Evolutionary conservation across 495 filamentous ascomycete genomes (phyloP), one percentile per base, ranked within the genome.

Genomic region (Daldinia caldariorum): DNA sequence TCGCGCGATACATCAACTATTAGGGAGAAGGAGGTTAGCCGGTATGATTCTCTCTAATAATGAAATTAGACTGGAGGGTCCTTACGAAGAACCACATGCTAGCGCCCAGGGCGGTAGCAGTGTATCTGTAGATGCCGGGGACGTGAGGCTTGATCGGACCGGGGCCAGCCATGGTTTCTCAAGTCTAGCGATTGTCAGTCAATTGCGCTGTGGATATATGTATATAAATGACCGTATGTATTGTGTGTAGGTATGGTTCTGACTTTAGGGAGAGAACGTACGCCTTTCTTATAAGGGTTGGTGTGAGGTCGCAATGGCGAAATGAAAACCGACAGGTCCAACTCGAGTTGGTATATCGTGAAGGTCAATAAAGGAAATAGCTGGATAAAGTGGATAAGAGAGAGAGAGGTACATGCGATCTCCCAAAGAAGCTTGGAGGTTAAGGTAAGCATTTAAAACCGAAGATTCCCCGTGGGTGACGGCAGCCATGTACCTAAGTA

Each of bases 31-130:
- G 26, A 26, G 26, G 26, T 71, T 57, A 69, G 71, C 39, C 8
- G 0, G n/a, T 5, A 22, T n/a, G 4, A 20, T 8, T 29, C 3
- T 47, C 4, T 2, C 12, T 26, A 26, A 26, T 26, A 26, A 26
- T 14, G 0, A 4, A 37, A 35, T 32, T 7, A 12, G 26, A 26
- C 1, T 16, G 22, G 6, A 53, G 57, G 22, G 50, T 75, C 91
- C 91, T 74, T 87, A 99, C 95, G 80, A 94, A 98, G 83, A 98
- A 98, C 95, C 95, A 99, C 96, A 98, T 99, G 83, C 90, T 91
- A 20, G 95, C 95, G 66, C 93, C 92, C 55, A 99, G 82, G 58
- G 88, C 90, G 31, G 92, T 97, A 47, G 92, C 95, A 45, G 89
- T 84, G 77, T 92, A 91, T 75, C 92, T 86, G 82, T 98, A 96